These are phyloP conservation scores for Diospyros lotus DNA, from an alignment of 148 eudicot species.

Conservation along the genomic window DNA sequence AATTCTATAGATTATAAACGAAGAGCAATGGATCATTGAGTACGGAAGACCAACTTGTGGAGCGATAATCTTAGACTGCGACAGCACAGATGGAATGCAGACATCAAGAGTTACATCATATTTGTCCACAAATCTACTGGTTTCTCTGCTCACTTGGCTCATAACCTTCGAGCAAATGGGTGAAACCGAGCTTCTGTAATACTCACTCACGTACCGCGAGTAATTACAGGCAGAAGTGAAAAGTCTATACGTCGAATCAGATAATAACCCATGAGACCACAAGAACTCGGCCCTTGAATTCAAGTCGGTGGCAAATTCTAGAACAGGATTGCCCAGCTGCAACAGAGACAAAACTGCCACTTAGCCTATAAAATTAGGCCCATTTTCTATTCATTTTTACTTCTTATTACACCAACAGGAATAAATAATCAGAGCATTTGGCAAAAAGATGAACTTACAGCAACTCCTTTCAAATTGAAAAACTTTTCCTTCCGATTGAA, in stretches of 20 bases:
- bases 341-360: neutral
- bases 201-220: conserved; percentile 82
- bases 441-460: conserved; percentile 43
- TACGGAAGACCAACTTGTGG: conserved; percentile 46
- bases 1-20: neutral
- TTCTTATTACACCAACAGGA: neutral
- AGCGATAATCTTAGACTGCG: conserved; percentile 75
- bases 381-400: neutral
- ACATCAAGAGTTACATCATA: conserved; percentile 98
- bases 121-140: conserved; percentile 85
- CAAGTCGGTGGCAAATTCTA: conserved; percentile 82
- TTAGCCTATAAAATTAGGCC: neutral
- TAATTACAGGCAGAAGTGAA: conserved; percentile 85
- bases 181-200: conserved; percentile 69
- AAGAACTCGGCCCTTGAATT: conserved; percentile 95
- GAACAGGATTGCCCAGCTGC: conserved; percentile 94
- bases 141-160: conserved; percentile 74
- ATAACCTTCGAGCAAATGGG: conserved; percentile 68
- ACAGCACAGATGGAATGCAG: conserved; percentile 76
- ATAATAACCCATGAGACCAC: conserved; percentile 97
- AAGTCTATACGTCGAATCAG: conserved; percentile 78
- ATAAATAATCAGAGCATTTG: neutral
- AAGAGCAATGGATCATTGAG: neutral
- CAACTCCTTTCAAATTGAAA: conserved; percentile 90
- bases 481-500: conserved; percentile 53